A percentile compares a stretch with the other conserved stretches of the same genome.
These are phyloP conservation scores for Vitis rotundifolia DNA, from an alignment of 164 flowering plant genomes.

Conservation along the genomic window DNA sequence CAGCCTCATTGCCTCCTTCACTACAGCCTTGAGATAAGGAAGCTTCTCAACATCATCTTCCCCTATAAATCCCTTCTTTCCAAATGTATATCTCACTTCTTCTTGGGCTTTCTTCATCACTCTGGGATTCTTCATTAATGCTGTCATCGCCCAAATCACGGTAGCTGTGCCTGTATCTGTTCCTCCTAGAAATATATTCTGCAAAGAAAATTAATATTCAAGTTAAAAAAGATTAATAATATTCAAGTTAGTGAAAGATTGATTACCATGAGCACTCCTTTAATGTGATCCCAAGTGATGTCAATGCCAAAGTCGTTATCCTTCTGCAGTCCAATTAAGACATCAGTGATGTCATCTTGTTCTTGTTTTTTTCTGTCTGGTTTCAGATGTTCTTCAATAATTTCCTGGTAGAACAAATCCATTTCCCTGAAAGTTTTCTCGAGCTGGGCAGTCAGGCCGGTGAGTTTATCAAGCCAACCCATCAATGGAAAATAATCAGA, in stretches of 20 bases:
- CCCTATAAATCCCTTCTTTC: slow-evolving; percentile 7
- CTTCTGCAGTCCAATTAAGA: slow-evolving; percentile 12
- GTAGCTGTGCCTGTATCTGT: too few relatives aligned
- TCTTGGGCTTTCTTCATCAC: slow-evolving; percentile 21
- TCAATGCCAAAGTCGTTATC: slow-evolving; percentile 1
- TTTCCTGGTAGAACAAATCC: slow-evolving; percentile 12
- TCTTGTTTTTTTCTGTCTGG: slow-evolving; percentile 5
- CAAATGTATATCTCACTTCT: slow-evolving; percentile 14
- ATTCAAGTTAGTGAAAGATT: too few relatives aligned
- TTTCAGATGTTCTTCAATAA: slow-evolving; percentile 19
- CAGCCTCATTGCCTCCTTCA: slow-evolving; percentile 35
- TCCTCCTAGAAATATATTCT: neutral
- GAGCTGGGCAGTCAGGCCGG: slow-evolving; percentile 7
- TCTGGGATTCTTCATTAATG: slow-evolving; percentile 20
- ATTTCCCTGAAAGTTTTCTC: slow-evolving; percentile 7
- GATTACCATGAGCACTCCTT: slow-evolving; percentile 25
- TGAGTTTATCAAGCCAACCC: slow-evolving; percentile 20
- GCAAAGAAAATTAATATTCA: too few relatives aligned
- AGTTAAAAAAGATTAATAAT: too few relatives aligned
- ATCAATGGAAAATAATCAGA: slow-evolving; percentile 7
- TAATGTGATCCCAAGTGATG: slow-evolving; percentile 21
- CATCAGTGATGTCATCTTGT: slow-evolving; percentile 15
- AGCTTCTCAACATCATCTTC: slow-evolving; percentile 26
- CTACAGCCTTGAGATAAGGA: slow-evolving; percentile 30
- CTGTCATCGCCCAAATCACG: neutral